These are phyloP conservation scores for Pestalotiopsis sp. DNA, from an alignment of 2,329 filamentous ascomycete genomes.

Conservation along the genomic window DNA sequence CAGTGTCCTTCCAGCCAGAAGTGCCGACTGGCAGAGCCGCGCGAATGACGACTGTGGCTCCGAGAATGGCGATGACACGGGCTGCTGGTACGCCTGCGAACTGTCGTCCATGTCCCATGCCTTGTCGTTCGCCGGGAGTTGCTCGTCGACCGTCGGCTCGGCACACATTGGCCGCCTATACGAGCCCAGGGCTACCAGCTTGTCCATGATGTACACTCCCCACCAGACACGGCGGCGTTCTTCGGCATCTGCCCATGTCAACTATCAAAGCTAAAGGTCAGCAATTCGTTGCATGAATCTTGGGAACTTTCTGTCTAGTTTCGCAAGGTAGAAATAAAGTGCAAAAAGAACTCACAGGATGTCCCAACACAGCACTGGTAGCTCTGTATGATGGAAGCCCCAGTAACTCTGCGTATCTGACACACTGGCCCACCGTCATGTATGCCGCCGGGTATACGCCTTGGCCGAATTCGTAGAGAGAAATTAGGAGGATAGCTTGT, in stretches of 20 bases:
- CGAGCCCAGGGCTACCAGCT: conserved; percentile 29
- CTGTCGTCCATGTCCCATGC: conserved; percentile 42
- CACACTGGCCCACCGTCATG: conserved; percentile 45
- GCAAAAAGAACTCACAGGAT: conserved; percentile 26
- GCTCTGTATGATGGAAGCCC: conserved; percentile 37
- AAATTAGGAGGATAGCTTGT: conserved; percentile 45
- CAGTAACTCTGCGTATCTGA: conserved; percentile 45
- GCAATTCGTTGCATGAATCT: background rate
- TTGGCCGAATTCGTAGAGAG: conserved; percentile 49
- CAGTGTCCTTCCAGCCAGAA: conserved; percentile 35
- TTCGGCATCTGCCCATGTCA: conserved; percentile 47
- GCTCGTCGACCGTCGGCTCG: conserved; percentile 27
- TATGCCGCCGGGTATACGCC: conserved; percentile 51
- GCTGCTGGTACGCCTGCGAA: conserved; percentile 23
- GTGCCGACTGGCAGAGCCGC: conserved; percentile 43
- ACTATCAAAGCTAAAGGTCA: conserved; percentile 20
- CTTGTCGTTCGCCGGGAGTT: conserved; percentile 37
- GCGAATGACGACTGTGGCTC: conserved; percentile 50
- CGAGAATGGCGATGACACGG: conserved; percentile 41
- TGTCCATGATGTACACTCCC: conserved; percentile 47
- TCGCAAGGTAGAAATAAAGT: background rate
- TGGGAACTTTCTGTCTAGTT: background rate
- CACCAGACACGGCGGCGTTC: conserved; percentile 48
- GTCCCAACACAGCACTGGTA: conserved; percentile 37
- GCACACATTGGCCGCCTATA: conserved; percentile 37